Conservation (phyloP, 2,329 filamentous ascomycete genomes). For the Neonectria sp. region DNA sequence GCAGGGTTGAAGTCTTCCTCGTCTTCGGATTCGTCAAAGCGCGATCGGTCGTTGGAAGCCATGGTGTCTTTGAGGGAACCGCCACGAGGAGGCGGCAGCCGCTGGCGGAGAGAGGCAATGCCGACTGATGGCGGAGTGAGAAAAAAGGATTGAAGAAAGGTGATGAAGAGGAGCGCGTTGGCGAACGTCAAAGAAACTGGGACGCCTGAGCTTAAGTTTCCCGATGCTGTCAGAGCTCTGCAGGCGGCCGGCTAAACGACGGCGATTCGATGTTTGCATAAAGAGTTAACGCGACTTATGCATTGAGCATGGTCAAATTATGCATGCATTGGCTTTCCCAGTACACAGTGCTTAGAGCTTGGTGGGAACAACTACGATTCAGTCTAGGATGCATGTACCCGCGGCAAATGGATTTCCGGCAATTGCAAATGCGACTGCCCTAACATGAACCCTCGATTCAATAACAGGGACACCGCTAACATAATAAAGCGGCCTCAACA, state of each 20-base stretch:
- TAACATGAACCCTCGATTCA: too few relatives aligned
- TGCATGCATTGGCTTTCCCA: not conserved
- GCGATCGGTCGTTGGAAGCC: slow-evolving; percentile 65
- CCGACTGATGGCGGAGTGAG: slow-evolving; percentile 18
- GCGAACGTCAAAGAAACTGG: slow-evolving; percentile 21
- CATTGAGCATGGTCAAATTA: not conserved
- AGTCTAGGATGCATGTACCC: not conserved
- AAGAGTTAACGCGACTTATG: not conserved
- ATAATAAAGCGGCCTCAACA: too few relatives aligned
- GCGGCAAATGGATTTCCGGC: slow-evolving; percentile 7
- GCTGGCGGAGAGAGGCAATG: slow-evolving; percentile 2
- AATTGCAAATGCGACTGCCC: not conserved
- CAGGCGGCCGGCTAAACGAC: slow-evolving; percentile 37
- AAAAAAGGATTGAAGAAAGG: slow-evolving; percentile 14
- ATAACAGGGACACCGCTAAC: too few relatives aligned
- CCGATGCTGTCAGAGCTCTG: slow-evolving; percentile 31
- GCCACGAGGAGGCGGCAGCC: slow-evolving; percentile 39
- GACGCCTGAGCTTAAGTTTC: slow-evolving; percentile 29
- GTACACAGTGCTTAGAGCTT: too few relatives aligned
- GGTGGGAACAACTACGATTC: too few relatives aligned
- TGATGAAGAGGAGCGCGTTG: slow-evolving; percentile 15
- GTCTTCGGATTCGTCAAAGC: slow-evolving; percentile 77
- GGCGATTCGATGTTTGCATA: slow-evolving; percentile 15
- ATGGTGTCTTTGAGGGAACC: slow-evolving; percentile 44
- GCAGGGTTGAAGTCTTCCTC: slow-evolving; percentile 93